phyloP scores from a whole-genome alignment of 2,329 filamentous ascomycete genomes.

The Ceratocystiopsis minuta region DNA sequence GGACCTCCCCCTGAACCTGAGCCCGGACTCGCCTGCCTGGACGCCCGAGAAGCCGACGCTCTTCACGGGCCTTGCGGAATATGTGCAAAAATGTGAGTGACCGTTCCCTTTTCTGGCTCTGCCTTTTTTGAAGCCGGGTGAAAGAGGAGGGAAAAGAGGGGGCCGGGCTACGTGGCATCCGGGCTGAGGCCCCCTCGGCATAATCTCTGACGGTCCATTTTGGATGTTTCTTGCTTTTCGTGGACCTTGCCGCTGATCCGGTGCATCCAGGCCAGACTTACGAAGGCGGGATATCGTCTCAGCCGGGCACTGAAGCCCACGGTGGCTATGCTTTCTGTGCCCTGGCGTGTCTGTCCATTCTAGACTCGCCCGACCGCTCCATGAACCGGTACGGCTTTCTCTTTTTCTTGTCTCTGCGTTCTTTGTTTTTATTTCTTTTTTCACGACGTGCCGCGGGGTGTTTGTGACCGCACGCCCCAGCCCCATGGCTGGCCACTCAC shows the following conservation, averaged over 20 bases:
- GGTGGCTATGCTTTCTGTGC: slow-evolving; percentile 95
- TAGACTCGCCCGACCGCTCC: slow-evolving; percentile 59
- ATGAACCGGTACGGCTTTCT: slow-evolving; percentile 41
- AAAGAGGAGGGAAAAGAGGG: neutral
- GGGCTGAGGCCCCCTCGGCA: no score
- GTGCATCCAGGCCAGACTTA: slow-evolving; percentile 57
- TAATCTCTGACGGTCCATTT: neutral
- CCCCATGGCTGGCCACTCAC: slow-evolving; percentile 15
- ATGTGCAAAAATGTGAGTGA: slow-evolving; percentile 58
- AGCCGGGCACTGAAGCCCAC: slow-evolving; percentile 79
- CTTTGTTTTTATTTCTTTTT: slow-evolving; percentile 5
- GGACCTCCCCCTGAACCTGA: slow-evolving; percentile 60
- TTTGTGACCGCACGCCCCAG: no score
- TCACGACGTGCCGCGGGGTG: no score
- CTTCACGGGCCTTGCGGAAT: slow-evolving; percentile 56
- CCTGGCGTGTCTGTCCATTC: slow-evolving; percentile 69
- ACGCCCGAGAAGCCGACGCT: slow-evolving; percentile 44
- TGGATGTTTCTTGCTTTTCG: no score
- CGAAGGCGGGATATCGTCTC: slow-evolving; percentile 80
- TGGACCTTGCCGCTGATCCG: no score
- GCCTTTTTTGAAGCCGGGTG: neutral
- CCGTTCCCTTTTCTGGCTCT: neutral
- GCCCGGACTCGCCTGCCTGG: slow-evolving; percentile 50
- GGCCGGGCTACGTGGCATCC: no score
- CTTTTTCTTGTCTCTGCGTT: neutral